Evolutionary conservation across 192 early-diverging fungal genomes (phyloP).

Genomic region (Podila verticillata): DNA sequence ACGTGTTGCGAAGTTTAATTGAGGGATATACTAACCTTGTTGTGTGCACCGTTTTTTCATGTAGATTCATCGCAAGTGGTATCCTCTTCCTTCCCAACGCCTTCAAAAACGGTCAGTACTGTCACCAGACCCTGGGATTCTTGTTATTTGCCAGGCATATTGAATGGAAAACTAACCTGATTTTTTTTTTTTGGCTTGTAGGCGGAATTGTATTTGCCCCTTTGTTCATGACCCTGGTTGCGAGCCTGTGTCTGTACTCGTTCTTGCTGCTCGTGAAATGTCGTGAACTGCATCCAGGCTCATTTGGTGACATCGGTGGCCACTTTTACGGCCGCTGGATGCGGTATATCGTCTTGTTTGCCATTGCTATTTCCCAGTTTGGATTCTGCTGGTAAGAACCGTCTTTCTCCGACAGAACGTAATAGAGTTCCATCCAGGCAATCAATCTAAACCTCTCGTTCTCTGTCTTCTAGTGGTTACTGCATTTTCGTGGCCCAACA

Average conservation of each 20-base stretch:
- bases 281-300: slow-evolving; percentile 67
- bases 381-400: slow-evolving; percentile 80
- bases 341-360: slow-evolving; percentile 70
- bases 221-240: slow-evolving; percentile 67
- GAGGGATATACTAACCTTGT: too few relatives aligned
- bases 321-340: slow-evolving; percentile 71
- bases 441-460: too few relatives aligned
- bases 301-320: slow-evolving; percentile 76
- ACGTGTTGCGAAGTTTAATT: too few relatives aligned
- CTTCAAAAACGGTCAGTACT: slow-evolving; percentile 59
- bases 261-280: slow-evolving; percentile 74
- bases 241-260: slow-evolving; percentile 68
- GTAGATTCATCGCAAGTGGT: slow-evolving; percentile 77
- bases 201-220: slow-evolving; percentile 75
- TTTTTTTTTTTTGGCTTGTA: too few relatives aligned
- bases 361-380: slow-evolving; percentile 78
- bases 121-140: too few relatives aligned
- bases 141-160: too few relatives aligned
- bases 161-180: too few relatives aligned
- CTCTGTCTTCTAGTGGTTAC: slow-evolving; percentile 51
- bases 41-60: too few relatives aligned
- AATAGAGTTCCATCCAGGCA: too few relatives aligned
- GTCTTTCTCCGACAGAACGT: neutral
- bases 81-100: slow-evolving; percentile 81
- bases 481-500: slow-evolving; percentile 92